Base-by-base conservation (phyloP, 2,329 filamentous ascomycete species). In the Pyrenophora teres region DNA sequence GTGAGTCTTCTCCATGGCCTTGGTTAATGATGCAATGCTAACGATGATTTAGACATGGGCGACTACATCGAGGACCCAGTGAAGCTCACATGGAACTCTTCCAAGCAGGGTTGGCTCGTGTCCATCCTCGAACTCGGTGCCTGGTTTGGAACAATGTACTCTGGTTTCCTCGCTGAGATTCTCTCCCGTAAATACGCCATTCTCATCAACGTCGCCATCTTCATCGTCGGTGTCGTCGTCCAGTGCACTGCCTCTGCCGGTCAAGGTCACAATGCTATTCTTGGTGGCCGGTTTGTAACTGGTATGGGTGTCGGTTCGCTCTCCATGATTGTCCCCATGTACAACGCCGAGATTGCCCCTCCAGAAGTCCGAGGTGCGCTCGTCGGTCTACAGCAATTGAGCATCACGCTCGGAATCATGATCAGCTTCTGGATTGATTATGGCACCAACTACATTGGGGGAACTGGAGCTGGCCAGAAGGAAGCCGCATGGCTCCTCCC, bases 401-500 rank as follows among this genome's bases (percentile, higher is more conserved):
- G 83, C 6, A 85, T 83, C 41, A 82, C 80, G 5, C 74, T 82
- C 13, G 84, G 84, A 9, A 87, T 87, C 65, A 84, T 87, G 82
- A 72, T 84, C 52, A 82, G 78, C 73, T 89, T 70, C 52, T 65
- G 64, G 69, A 58, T 70, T 53, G 70, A 71, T 59, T 76, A 60
- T 23, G 57, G 57, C 36, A 60, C 57, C 12, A 78, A 78, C 57
- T 77, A 72, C 65, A 78, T 79, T 52, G 76, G 76, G 6, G 88
- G 83, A 4, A 85, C 82, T 0, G 83, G 83, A 65, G 55, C 52
- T 3, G 72, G 58, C 0, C 89, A 92, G 68, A 81, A 78, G 4
- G 83, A 90, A 49, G 83, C 84, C 0, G 86, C 89, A 0, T 94
- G 89, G 89, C 80, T 89, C 0, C 74, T 89, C 0, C 89, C 89